These are phyloP conservation scores for Saccharomycopsis capsularis DNA, from an alignment of 805 yeast species.

Conservation along the genomic window DNA sequence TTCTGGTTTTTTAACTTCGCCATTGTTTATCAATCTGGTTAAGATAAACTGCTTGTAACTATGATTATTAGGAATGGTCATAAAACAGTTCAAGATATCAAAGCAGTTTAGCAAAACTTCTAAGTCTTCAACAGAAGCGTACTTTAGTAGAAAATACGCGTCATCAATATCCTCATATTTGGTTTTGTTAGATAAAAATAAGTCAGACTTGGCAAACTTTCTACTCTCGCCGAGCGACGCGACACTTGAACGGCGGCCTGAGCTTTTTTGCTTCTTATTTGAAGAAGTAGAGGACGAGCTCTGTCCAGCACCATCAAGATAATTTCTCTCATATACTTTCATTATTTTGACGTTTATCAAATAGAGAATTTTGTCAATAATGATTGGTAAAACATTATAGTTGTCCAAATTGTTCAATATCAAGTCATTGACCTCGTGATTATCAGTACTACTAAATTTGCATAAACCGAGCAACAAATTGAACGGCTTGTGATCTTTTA, in stretches of 20 bases:
- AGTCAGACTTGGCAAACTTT: not conserved
- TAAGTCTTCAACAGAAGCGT: conserved; percentile 9
- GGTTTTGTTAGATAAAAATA: not conserved
- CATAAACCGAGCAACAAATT: conserved; percentile 6
- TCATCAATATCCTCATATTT: conserved; percentile 2
- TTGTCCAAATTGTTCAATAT: not conserved
- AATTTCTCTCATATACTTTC: conserved; percentile 1
- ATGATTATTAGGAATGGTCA: not conserved
- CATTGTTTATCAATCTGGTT: conserved; percentile 1
- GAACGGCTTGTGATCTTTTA: conserved; percentile 5
- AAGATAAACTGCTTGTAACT: not conserved
- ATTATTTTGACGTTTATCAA: conserved; percentile 1
- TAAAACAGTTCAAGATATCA: conserved; percentile 13
- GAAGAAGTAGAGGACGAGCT: not conserved
- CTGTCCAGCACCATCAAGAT: too few relatives aligned
- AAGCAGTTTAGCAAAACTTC: conserved; percentile 4
- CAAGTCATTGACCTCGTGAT: not conserved
- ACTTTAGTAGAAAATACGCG: conserved; percentile 3
- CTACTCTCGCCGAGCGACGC: not conserved
- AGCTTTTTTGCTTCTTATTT: not conserved
- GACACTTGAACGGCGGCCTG: not conserved
- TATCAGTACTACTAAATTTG: not conserved
- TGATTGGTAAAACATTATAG: conserved; percentile 2
- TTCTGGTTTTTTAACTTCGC: not conserved
- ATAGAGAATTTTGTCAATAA: not conserved